Percentiles rank a stretch among this genome's conserved stretches.
Conservation (phyloP, 805 yeast genomes). For the Wickerhamiella lipophila region DNA sequence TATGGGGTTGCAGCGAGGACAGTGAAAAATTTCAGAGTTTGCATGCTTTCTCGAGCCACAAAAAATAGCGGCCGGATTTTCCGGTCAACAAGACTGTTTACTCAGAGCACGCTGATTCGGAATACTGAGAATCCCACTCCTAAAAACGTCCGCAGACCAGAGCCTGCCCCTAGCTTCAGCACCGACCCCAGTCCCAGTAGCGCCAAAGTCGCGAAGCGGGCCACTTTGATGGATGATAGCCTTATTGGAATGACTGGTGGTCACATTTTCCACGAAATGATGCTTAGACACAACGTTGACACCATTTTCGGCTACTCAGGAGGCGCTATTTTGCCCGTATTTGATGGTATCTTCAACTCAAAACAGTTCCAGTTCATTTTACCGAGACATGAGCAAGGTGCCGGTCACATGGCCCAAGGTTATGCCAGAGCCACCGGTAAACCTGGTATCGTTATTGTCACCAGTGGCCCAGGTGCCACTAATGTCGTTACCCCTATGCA, state of each 20-base stretch:
- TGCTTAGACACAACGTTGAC: constrained; percentile 90
- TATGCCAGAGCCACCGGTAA: constrained; percentile 92
- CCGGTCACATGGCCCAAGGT: constrained; percentile 99
- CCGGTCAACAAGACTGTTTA: not conserved
- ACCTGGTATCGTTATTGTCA: constrained; percentile 94
- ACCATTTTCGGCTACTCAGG: constrained; percentile 97
- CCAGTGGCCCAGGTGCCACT: constrained; percentile 99
- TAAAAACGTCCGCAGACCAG: constrained; percentile 21
- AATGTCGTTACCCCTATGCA: constrained; percentile 98
- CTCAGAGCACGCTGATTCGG: not conserved
- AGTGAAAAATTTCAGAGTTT: not conserved
- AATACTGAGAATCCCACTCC: constrained; percentile 6
- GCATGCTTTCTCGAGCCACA: constrained; percentile 3
- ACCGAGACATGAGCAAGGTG: constrained; percentile 98
- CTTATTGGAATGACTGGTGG: constrained; percentile 97
- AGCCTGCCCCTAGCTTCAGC: constrained; percentile 30
- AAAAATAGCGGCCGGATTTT: not conserved
- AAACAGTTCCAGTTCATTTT: constrained; percentile 77
- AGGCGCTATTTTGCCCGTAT: constrained; percentile 96
- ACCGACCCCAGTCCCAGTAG: constrained; percentile 14
- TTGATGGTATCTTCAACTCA: constrained; percentile 90
- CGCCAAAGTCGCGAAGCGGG: constrained; percentile 6
- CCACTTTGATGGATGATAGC: constrained; percentile 41
- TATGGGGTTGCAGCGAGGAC: too few species aligned
- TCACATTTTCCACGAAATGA: constrained; percentile 97